Evolutionary conservation across 768 basidiomycete species (phyloP).

Genomic region (Imleria badia): DNA sequence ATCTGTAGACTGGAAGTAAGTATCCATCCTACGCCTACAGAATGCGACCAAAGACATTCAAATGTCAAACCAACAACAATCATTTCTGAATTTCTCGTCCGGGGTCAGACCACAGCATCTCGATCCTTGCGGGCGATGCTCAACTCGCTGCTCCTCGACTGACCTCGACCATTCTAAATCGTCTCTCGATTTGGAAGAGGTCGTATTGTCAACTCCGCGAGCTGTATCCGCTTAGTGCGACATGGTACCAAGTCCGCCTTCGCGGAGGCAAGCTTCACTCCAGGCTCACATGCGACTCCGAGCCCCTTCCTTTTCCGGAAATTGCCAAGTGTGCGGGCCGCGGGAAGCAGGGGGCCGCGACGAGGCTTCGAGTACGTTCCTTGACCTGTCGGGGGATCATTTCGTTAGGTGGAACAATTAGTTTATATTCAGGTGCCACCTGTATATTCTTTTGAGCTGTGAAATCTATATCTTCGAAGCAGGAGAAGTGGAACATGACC

Average conservation of each 20-base stretch:
- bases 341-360: too few relatives aligned
- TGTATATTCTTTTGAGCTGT: too few relatives aligned
- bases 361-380: too few relatives aligned
- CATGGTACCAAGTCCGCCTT: constrained; percentile 24
- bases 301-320: background rate
- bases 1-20: constrained; percentile 3
- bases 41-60: background rate
- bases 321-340: background rate
- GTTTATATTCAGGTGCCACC: too few relatives aligned
- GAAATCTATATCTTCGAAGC: too few relatives aligned
- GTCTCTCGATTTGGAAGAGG: constrained; percentile 32
- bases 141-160: background rate
- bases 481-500: too few relatives aligned
- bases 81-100: background rate
- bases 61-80: background rate
- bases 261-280: constrained; percentile 26
- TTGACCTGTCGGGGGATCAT: too few relatives aligned
- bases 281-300: background rate
- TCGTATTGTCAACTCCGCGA: constrained; percentile 32
- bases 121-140: background rate
- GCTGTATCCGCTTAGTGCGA: constrained; percentile 18
- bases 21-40: background rate
- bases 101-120: background rate
- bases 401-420: too few relatives aligned
- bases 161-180: constrained; percentile 10